Base-by-base conservation (phyloP, 2,329 filamentous ascomycete genomes). In the Tolypocladium tropicale region DNA sequence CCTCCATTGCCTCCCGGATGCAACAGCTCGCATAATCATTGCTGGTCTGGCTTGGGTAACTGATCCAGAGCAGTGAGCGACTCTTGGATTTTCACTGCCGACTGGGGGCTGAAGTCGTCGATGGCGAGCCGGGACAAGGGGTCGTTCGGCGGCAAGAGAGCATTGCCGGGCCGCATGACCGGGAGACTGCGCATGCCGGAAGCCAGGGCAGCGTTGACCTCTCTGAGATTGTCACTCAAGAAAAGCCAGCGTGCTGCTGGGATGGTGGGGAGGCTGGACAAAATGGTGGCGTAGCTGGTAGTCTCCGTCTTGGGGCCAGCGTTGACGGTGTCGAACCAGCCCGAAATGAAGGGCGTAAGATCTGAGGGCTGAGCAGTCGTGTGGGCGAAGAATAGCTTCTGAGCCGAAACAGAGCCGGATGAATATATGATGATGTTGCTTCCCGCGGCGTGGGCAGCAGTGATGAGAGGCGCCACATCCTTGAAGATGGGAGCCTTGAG, bases 261-360 rank as follows among this genome's bases (percentile, higher is more conserved):
- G 56, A 77, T 72, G 36, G 76, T 72, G 18, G 81, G 68, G 56
- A 66, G 57, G 39, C 63, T 65, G 39, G 67, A 67, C 52, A 80
- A 76, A 62, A 92, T 91, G 63, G 76, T 82, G 62, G 73, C 69
- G 71, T 93, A 94, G 68, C 88, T 92, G 25, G 68, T 70, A 41
- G 72, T 68, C 63, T 90, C 82, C 50, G 78, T 81, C 75, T 94
- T 94, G 56, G 81, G 78, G 1, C 89, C 89, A 34, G 89, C 89
- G 68, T 89, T 93, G 57, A 88, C 81, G 4, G 89, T 93, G 69
- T 94, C 89, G 67, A 90, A 93, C 78, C 84, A 90, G 62, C 79
- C 85, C 49, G 75, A 76, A 57, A 90, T 78, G 56, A 82, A 68
- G 1, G 73, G 72, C 4, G 76, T 80, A 63, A 89, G 68, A 67